phyloP scores from a whole-genome alignment of 768 basidiomycete species.

The Tylopilus rubrobrunneus region DNA sequence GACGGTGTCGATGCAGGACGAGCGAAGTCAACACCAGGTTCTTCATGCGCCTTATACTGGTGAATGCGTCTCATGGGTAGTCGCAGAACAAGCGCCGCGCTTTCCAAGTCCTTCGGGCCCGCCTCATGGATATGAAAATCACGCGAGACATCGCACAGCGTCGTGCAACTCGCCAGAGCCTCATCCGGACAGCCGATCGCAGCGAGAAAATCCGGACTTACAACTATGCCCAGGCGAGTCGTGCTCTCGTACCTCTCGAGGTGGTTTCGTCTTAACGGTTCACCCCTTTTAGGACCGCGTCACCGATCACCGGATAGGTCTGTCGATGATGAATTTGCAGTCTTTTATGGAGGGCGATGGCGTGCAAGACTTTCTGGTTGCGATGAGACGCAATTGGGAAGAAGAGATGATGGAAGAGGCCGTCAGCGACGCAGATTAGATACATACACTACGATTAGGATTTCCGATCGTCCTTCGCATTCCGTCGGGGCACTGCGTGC shows the following conservation, averaged over 20 bases:
- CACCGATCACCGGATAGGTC: conserved; percentile 86
- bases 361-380: conserved; percentile 53
- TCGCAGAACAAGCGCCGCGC: conserved; percentile 86
- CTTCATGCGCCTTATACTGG: background rate
- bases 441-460: background rate
- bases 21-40: conserved; percentile 92
- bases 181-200: conserved; percentile 79
- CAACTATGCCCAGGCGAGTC: conserved; percentile 77
- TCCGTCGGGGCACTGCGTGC: no score
- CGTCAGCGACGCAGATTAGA: conserved; percentile 27
- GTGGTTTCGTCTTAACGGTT: background rate
- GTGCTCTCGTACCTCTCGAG: background rate
- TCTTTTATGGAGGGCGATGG: conserved; percentile 67
- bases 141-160: conserved; percentile 64
- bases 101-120: conserved; percentile 82
- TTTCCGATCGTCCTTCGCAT: background rate
- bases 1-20: conserved; percentile 97
- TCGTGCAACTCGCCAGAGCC: conserved; percentile 62
- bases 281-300: conserved; percentile 66
- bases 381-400: conserved; percentile 52
- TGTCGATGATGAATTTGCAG: conserved; percentile 65
- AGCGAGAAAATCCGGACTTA: conserved; percentile 97
- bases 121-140: conserved; percentile 80
- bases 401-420: conserved; percentile 54
- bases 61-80: background rate